These are phyloP conservation scores for Ustanciosporium gigantosporum DNA, from an alignment of 1,284 basidiomycete genomes.

Conservation along the genomic window DNA sequence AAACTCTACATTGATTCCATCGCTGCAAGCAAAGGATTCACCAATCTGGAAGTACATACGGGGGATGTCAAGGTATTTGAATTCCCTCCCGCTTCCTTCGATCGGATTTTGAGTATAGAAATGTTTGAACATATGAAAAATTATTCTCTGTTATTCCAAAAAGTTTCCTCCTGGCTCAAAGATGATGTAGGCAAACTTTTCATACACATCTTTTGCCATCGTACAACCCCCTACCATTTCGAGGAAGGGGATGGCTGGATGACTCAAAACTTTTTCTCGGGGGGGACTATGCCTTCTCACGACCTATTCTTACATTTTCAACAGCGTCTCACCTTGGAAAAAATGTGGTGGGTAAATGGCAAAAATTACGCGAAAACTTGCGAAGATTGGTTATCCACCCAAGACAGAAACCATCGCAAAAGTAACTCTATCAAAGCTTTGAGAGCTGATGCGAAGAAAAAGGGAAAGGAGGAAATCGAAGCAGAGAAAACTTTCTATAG, in stretches of 20 bases:
- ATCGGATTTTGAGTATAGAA: constrained; percentile 76
- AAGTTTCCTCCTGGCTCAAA: constrained; percentile 72
- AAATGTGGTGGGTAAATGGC: constrained; percentile 66
- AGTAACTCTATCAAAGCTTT: constrained; percentile 21
- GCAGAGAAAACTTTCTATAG: constrained; percentile 70
- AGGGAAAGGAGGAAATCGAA: constrained; percentile 62
- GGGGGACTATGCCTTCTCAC: constrained; percentile 62
- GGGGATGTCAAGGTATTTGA: constrained; percentile 73
- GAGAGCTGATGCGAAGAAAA: constrained; percentile 41
- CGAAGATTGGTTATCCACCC: constrained; percentile 72
- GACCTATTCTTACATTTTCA: constrained; percentile 77
- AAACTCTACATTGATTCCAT: constrained; percentile 70
- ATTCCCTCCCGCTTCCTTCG: constrained; percentile 68
- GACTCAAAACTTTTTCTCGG: constrained; percentile 74
- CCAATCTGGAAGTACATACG: constrained; percentile 70
- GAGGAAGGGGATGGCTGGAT: constrained; percentile 75
- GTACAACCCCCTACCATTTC: constrained; percentile 70
- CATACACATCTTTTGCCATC: constrained; percentile 77
- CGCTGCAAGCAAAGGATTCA: constrained; percentile 67
- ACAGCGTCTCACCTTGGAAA: constrained; percentile 69
- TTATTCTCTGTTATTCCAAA: constrained; percentile 71
- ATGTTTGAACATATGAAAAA: constrained; percentile 74
- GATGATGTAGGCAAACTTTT: constrained; percentile 66
- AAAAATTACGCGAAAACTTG: constrained; percentile 71
- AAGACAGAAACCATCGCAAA: constrained; percentile 69